phyloP scores from a whole-genome alignment of 164 flowering plant species.

The Magnolia changhungtana region DNA sequence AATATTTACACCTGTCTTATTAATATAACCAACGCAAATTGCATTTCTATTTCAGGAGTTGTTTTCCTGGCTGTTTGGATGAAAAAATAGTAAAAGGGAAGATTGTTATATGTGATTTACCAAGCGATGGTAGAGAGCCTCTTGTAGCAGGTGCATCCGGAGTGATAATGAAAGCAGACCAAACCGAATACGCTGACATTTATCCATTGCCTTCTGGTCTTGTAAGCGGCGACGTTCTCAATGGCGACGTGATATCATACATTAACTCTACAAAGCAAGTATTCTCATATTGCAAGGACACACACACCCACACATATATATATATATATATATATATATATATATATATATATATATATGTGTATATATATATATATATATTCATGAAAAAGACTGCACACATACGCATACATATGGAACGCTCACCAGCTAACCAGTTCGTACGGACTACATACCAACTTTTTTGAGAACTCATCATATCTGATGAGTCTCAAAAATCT shows the following conservation, averaged over 20 bases:
- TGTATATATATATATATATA: too few species aligned
- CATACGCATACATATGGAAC: too few species aligned
- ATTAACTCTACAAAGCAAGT: slow-evolving; percentile 32
- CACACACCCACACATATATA: too few species aligned
- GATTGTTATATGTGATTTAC: slow-evolving; percentile 46
- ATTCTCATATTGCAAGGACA: not conserved
- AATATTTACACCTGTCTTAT: not conserved
- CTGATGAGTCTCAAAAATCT: too few species aligned
- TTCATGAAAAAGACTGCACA: too few species aligned
- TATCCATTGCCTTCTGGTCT: slow-evolving; percentile 35
- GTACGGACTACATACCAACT: too few species aligned
- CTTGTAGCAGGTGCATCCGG: slow-evolving; percentile 37
- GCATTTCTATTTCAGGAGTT: slow-evolving; percentile 27
- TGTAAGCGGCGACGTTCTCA: slow-evolving; percentile 23
- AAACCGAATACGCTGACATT: slow-evolving; percentile 24
- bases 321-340: too few species aligned
- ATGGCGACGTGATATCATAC: slow-evolving; percentile 19
- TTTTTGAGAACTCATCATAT: too few species aligned
- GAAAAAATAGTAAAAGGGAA: slow-evolving; percentile 34
- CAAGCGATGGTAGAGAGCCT: slow-evolving; percentile 1
- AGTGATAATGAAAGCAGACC: slow-evolving; percentile 23
- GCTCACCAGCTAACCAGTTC: too few species aligned
- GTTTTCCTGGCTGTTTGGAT: slow-evolving; percentile 29
- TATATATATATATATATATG: too few species aligned
- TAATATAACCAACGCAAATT: not conserved